Evolutionary conservation across 352 stramenopile species (phyloP).

Genomic region (Thalassiosira mediterranea): DNA sequence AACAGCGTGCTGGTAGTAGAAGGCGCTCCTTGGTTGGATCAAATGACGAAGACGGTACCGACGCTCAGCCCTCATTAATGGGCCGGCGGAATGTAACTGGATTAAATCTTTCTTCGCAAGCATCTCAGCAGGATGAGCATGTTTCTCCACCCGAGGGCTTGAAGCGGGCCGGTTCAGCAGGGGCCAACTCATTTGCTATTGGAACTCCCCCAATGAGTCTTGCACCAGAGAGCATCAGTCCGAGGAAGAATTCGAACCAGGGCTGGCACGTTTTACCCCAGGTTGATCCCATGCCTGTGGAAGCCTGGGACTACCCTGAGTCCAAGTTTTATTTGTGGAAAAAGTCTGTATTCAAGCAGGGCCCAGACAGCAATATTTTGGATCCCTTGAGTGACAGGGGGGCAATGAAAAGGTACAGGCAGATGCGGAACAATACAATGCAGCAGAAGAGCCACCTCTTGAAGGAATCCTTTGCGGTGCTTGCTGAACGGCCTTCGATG

Average conservation of each 20-base stretch:
- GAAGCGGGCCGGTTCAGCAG: conserved; percentile 17
- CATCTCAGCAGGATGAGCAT: conserved; percentile 6
- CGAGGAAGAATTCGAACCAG: conserved; percentile 15
- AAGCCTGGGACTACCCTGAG: conserved; percentile 60
- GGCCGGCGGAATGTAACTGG: conserved; percentile 29
- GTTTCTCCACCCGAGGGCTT: too few species aligned
- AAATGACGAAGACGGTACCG: conserved; percentile 17
- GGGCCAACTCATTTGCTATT: conserved; percentile 28
- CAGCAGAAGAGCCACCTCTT: conserved; percentile 61
- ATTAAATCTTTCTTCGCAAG: conserved; percentile 26
- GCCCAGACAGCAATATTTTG: conserved; percentile 32
- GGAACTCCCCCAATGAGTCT: conserved; percentile 32
- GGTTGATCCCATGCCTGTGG: too few species aligned
- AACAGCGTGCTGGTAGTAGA: conserved; percentile 11
- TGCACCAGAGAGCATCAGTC: not conserved
- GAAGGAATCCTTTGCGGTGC: conserved; percentile 61
- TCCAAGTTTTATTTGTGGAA: conserved; percentile 80
- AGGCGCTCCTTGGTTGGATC: conserved; percentile 20
- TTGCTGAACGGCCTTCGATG: conserved; percentile 54
- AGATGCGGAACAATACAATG: conserved; percentile 67
- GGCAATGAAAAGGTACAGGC: conserved; percentile 70
- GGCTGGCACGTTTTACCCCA: too few species aligned
- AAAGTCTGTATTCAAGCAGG: conserved; percentile 63
- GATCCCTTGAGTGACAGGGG: conserved; percentile 82
- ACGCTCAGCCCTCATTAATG: conserved; percentile 7